Conservation (phyloP, 129 eudicot genomes). For the Centrapalus pauciflorus region DNA sequence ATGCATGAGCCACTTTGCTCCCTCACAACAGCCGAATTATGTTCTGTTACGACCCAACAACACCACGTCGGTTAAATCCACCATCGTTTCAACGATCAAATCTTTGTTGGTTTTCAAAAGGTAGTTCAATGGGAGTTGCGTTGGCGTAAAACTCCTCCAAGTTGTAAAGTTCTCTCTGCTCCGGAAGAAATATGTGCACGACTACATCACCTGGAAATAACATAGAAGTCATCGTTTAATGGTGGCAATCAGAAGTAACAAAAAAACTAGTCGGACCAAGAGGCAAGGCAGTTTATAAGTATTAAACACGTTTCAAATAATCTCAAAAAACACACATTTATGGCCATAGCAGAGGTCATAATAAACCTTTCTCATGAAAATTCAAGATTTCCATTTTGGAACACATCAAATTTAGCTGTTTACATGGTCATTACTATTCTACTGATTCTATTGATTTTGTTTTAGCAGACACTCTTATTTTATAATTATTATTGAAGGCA, state of each 20-base stretch:
- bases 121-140: slow-evolving; percentile 72
- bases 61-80: neutral
- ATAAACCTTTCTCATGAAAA: too few relatives aligned
- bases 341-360: too few relatives aligned
- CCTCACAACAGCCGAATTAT: neutral
- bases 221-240: neutral
- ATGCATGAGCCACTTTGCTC: neutral
- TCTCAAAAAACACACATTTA: too few relatives aligned
- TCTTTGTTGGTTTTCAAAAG: slow-evolving; percentile 61
- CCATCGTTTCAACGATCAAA: slow-evolving; percentile 37
- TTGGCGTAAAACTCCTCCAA: slow-evolving; percentile 96
- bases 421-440: neutral
- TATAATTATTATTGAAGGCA: neutral
- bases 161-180: slow-evolving; percentile 74
- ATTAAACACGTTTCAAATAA: too few relatives aligned
- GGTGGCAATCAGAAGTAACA: neutral
- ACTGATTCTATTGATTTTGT: neutral
- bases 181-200: slow-evolving; percentile 91
- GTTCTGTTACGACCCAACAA: too few relatives aligned
- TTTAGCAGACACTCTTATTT: neutral
- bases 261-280: too few relatives aligned
- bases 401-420: too few relatives aligned
- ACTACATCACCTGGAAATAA: slow-evolving; percentile 82
- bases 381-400: neutral
- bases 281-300: too few relatives aligned